Evolutionary conservation across 1,139 yeast species (phyloP), one percentile per base, ranked within the genome.

Genomic region (Blastobotrys capitulatus): DNA sequence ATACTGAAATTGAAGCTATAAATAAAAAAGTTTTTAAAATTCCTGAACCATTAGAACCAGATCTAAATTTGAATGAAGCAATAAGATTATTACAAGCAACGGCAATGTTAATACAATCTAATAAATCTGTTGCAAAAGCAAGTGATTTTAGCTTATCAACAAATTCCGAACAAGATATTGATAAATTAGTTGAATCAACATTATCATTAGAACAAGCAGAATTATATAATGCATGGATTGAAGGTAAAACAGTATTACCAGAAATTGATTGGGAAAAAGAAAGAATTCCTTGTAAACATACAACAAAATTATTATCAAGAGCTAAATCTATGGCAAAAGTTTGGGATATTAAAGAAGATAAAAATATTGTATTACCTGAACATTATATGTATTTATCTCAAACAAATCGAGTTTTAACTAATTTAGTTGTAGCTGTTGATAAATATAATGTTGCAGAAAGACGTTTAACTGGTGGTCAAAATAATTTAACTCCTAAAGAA

Each of bases 241-340:
- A 10, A 5, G 34, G 32, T n/a, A 26, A 35, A n/a, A 15, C 20
- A 7, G 9, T 35, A 5, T 2, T 42, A 15, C 46, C 40, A 12
- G 46, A 42, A n/a, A 42, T 42, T 22, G 34, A 42, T 25, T 42
- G 39, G 46, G 39, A 42, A n/a, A 36, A 9, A 35, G 36, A 42
- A n/a, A 34, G 15, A 15, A 13, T 15, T 22, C 12, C 12, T 7
- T 42, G 46, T 25, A 22, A 22, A 22, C 31, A 34, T 10, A 35
- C 15, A 4, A 34, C 18, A 22, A 42, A 42, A 34, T 6, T 42
- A 20, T 13, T 22, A 42, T 42, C 46, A 4, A 27, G 46, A 22
- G 46, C 46, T 13, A 34, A 16, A 20, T 31, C 46, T n/a, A 42
- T 42, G 46, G 26, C 36, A 8, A 42, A 35, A 34, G 38, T 42